phyloP scores from a whole-genome alignment of 1,284 basidiomycete genomes.

The Sutorius eximius region DNA sequence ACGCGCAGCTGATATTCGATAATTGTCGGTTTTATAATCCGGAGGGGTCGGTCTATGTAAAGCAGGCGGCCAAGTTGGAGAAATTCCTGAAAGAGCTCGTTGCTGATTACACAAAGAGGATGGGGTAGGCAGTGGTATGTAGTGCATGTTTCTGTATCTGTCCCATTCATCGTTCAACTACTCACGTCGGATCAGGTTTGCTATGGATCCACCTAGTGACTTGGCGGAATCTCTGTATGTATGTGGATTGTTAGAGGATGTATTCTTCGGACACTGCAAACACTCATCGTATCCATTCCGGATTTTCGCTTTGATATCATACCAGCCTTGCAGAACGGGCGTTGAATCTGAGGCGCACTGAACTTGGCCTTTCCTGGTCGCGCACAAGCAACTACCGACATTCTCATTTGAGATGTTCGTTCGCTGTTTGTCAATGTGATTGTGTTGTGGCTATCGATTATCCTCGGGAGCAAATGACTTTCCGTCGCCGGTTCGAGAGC shows the following conservation, averaged over 20 bases:
- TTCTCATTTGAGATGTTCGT: too few species aligned
- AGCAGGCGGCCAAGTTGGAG: conserved; percentile 85
- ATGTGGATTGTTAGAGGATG: neutral
- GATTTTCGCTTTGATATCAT: neutral
- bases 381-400: too few species aligned
- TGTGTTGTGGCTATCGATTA: too few species aligned
- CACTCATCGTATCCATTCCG: neutral
- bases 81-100: conserved; percentile 59
- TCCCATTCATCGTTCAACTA: neutral
- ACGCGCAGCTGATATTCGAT: conserved; percentile 85
- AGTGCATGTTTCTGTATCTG: neutral
- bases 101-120: conserved; percentile 34
- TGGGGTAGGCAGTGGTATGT: conserved; percentile 17
- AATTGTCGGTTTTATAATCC: conserved; percentile 94
- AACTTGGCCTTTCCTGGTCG: too few species aligned
- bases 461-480: too few species aligned
- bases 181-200: neutral
- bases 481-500: too few species aligned
- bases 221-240: neutral
- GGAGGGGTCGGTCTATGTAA: conserved; percentile 81
- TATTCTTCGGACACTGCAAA: neutral
- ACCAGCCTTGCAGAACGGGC: too few species aligned
- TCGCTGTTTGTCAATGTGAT: too few species aligned
- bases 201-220: neutral
- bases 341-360: too few species aligned